Percentiles rank a stretch among this genome's conserved stretches.
These are phyloP conservation scores for Backusella luteola DNA, from an alignment of 192 early-diverging fungal genomes.

Conservation along the genomic window DNA sequence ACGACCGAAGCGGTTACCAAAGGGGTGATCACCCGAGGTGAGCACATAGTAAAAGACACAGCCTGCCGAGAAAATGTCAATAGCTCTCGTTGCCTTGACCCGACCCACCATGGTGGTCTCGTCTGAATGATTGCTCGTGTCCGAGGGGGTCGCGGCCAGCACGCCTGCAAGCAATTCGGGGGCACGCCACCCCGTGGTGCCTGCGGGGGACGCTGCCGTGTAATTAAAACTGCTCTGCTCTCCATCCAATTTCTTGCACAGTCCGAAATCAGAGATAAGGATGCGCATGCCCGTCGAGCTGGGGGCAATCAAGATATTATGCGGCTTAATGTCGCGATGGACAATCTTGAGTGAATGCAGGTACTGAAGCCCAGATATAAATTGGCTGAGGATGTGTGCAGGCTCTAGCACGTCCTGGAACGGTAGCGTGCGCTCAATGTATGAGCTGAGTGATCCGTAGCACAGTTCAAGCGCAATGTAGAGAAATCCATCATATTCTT, in stretches of 20 bases:
- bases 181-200: slow-evolving; percentile 96
- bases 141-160: neutral
- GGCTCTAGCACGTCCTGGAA: slow-evolving; percentile 53
- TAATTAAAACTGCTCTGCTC: slow-evolving; percentile 94
- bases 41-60: slow-evolving; percentile 95
- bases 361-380: slow-evolving; percentile 82
- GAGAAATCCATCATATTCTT: slow-evolving; percentile 86
- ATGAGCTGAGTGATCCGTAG: slow-evolving; percentile 80
- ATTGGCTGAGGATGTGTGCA: slow-evolving; percentile 74
- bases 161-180: slow-evolving; percentile 70
- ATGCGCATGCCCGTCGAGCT: slow-evolving; percentile 61
- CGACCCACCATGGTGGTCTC: slow-evolving; percentile 13
- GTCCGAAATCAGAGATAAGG: slow-evolving; percentile 95
- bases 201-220: slow-evolving; percentile 74
- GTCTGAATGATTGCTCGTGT: slow-evolving; percentile 6
- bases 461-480: slow-evolving; percentile 97
- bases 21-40: slow-evolving; percentile 88
- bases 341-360: slow-evolving; percentile 96
- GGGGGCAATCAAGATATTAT: slow-evolving; percentile 86
- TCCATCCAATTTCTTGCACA: slow-evolving; percentile 90
- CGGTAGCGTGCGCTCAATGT: slow-evolving; percentile 61
- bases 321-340: slow-evolving; percentile 96
- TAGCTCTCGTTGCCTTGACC: slow-evolving; percentile 72
- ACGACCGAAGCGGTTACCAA: slow-evolving; percentile 85
- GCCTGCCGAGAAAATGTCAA: slow-evolving; percentile 95